Evolutionary conservation across 2,329 filamentous ascomycete genomes (phyloP), one percentile per base, ranked within the genome.

Genomic region (Chaetomiaceae sp.): DNA sequence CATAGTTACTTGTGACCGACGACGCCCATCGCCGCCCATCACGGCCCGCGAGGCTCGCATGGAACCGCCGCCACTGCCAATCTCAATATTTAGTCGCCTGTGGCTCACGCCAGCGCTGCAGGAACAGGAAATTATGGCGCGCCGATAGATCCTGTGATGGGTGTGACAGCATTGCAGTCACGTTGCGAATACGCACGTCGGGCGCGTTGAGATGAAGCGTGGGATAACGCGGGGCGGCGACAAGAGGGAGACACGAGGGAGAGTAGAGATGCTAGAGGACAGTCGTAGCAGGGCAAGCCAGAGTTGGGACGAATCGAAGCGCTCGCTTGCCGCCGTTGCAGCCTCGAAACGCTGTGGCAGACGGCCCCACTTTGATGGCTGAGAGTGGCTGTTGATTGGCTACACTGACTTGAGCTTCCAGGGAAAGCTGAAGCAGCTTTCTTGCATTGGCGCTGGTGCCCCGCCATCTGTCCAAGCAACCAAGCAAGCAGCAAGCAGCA

Each of bases 401-500:
- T 10, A 27, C 6, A n/a, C n/a, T 20, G 25, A 21, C 5, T n/a
- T n/a, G n/a, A 27, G 47, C 21, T 41, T 21, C 34, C 37, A 21
- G 9, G 16, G 8, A 14, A 46, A 21, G 23, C n/a, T n/a, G 17
- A 43, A 31, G 40, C 30, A 44, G 13, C 35, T 23, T 33, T 30
- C 35, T 39, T 44, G 31, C 19, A n/a, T n/a, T n/a, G n/a, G n/a
- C n/a, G n/a, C 25, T 20, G 21, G 23, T 44, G 40, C 47, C 45
- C 42, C 49, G 43, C 44, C 41, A 41, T 45, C 27, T 4, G 30
- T 30, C 53, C 50, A 53, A 51, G 48, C 51, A 50, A 56, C 50
- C 43, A 43, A 48, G 33, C 4, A 33, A 39, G n/a, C n/a, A n/a
- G n/a, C n/a, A n/a, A n/a, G n/a, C n/a, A n/a, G n/a, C 25, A 27